A percentile compares a stretch with the other conserved stretches of the same genome.
These are phyloP conservation scores for Pseudogymnoascus sp. DNA, from an alignment of 2,329 filamentous ascomycete genomes.

Conservation along the genomic window DNA sequence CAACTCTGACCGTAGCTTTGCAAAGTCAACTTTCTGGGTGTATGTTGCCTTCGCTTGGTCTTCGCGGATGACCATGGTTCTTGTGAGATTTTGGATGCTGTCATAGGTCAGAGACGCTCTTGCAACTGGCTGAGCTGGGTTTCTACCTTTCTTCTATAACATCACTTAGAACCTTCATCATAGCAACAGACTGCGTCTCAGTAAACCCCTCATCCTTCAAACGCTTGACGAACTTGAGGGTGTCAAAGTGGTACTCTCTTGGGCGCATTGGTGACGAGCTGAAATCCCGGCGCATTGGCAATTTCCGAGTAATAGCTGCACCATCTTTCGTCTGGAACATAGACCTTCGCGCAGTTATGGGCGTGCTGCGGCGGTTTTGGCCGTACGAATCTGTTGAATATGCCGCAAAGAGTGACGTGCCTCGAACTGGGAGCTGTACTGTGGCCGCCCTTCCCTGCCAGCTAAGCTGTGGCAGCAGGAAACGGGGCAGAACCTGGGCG, in stretches of 20 bases:
- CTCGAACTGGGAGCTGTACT: constrained; percentile 11
- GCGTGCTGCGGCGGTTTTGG: neutral
- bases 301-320: constrained; percentile 9
- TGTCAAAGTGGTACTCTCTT: constrained; percentile 94
- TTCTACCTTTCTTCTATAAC: constrained; percentile 84
- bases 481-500: constrained; percentile 22
- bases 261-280: constrained; percentile 53
- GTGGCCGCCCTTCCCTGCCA: constrained; percentile 21
- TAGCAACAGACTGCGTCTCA: constrained; percentile 89
- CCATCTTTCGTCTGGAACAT: neutral
- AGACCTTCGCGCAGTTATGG: neutral
- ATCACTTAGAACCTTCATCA: constrained; percentile 96
- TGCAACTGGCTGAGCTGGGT: constrained; percentile 1
- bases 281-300: constrained; percentile 40
- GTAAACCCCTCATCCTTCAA: constrained; percentile 88
- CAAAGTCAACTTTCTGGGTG: constrained; percentile 92
- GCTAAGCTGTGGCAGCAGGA: constrained; percentile 27
- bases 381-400: neutral
- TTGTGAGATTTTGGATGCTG: constrained; percentile 91
- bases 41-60: constrained; percentile 76
- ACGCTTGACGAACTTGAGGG: constrained; percentile 89
- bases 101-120: neutral
- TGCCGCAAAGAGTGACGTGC: neutral
- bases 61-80: constrained; percentile 95
- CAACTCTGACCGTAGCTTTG: constrained; percentile 89